These are phyloP conservation scores for Protomyces inouyei DNA, from an alignment of 1,139 yeast species.

Conservation along the genomic window DNA sequence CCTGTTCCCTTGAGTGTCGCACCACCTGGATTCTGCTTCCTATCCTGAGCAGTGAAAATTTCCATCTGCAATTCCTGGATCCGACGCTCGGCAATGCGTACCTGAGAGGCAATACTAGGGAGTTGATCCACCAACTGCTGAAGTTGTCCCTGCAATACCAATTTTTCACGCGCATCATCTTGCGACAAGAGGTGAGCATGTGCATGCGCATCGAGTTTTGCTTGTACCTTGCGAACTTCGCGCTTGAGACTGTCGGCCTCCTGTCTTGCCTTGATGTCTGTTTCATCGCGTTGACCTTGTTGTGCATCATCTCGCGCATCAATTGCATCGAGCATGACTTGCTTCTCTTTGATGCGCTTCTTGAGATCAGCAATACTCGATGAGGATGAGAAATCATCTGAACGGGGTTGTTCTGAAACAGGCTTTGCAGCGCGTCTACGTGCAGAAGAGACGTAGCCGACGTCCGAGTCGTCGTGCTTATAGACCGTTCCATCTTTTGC, in stretches of 20 bases:
- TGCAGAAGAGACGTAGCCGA: slow-evolving; percentile 61
- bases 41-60: slow-evolving; percentile 52
- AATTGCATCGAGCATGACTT: slow-evolving; percentile 62
- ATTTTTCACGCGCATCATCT: slow-evolving; percentile 42
- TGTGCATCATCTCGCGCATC: slow-evolving; percentile 64
- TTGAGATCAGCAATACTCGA: slow-evolving; percentile 43
- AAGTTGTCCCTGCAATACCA: slow-evolving; percentile 49
- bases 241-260: slow-evolving; percentile 63
- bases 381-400: not conserved
- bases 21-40: slow-evolving; percentile 59
- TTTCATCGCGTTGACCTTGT: slow-evolving; percentile 38
- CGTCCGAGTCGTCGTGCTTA: slow-evolving; percentile 58
- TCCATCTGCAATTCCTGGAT: slow-evolving; percentile 67
- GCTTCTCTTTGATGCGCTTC: slow-evolving; percentile 63
- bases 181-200: slow-evolving; percentile 30
- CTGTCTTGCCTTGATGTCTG: slow-evolving; percentile 47
- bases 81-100: slow-evolving; percentile 59
- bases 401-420: not conserved
- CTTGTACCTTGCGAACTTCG: slow-evolving; percentile 56
- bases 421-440: slow-evolving; percentile 42
- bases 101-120: slow-evolving; percentile 61
- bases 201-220: slow-evolving; percentile 43
- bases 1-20: slow-evolving; percentile 73
- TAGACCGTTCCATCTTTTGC: slow-evolving; percentile 52
- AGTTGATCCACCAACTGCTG: slow-evolving; percentile 59